A percentile compares a stretch with the other conserved stretches of the same genome.
phyloP scores from a whole-genome alignment of 768 basidiomycete species.

The Calocera cornea region DNA sequence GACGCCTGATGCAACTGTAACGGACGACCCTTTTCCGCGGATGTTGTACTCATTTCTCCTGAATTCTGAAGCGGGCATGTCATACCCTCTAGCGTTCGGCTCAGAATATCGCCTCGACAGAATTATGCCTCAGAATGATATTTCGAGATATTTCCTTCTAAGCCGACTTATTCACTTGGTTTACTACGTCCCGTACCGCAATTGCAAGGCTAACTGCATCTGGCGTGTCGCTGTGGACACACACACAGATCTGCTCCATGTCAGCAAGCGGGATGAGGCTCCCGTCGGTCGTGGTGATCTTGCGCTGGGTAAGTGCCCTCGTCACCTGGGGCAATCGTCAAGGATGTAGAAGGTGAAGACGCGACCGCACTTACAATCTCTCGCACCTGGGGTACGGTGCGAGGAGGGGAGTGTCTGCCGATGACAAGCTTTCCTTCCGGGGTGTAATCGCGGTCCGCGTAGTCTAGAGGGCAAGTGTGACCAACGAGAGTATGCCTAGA shows the following conservation, averaged over 20 bases:
- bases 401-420: slow-evolving; percentile 33
- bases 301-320: slow-evolving; percentile 31
- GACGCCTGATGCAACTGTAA: not conserved
- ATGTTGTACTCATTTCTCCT: too few species aligned
- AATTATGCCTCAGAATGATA: too few species aligned
- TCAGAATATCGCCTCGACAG: too few species aligned
- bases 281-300: slow-evolving; percentile 32
- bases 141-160: too few species aligned
- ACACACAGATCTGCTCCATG: not conserved
- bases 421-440: slow-evolving; percentile 44
- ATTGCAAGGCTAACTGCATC: not conserved
- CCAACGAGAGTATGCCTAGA: slow-evolving; percentile 5
- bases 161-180: not conserved
- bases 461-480: not conserved
- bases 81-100: too few species aligned
- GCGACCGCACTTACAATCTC: slow-evolving; percentile 28
- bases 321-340: slow-evolving; percentile 26
- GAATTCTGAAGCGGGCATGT: too few species aligned
- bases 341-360: not conserved
- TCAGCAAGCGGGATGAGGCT: slow-evolving; percentile 28
- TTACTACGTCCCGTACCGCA: not conserved
- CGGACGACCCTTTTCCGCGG: too few species aligned
- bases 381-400: slow-evolving; percentile 26
- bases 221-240: not conserved
- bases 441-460: slow-evolving; percentile 47